These are phyloP conservation scores for Rhypophila decipiens DNA, from an alignment of 495 filamentous ascomycete species.

Conservation along the genomic window DNA sequence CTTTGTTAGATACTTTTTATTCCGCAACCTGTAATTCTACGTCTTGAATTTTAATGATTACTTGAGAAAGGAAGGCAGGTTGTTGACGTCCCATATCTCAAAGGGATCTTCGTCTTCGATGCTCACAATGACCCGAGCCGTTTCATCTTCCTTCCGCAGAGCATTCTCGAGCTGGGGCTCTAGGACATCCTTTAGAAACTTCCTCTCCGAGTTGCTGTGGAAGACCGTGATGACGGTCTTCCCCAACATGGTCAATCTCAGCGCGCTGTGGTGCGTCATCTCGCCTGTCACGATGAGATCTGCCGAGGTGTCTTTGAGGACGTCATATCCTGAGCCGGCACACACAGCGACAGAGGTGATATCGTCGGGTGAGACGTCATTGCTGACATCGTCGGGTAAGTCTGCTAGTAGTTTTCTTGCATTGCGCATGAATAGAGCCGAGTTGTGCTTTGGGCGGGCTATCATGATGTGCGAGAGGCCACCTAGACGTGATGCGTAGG, in stretches of 20 bases:
- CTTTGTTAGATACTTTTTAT: no score
- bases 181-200: slow-evolving; percentile 68
- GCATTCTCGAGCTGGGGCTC: slow-evolving; percentile 52
- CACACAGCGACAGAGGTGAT: slow-evolving; percentile 54
- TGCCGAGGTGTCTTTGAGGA: slow-evolving; percentile 61
- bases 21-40: no score
- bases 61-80: slow-evolving; percentile 10
- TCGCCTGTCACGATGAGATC: slow-evolving; percentile 90
- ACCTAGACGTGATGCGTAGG: slow-evolving; percentile 29
- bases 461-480: slow-evolving; percentile 35
- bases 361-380: slow-evolving; percentile 4
- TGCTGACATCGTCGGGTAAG: neutral
- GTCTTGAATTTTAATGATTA: no score
- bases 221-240: slow-evolving; percentile 76
- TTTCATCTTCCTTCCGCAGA: slow-evolving; percentile 44
- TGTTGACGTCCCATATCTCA: slow-evolving; percentile 37
- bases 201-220: slow-evolving; percentile 86
- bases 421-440: no score
- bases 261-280: slow-evolving; percentile 84
- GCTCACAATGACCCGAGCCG: slow-evolving; percentile 64
- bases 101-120: slow-evolving; percentile 68
- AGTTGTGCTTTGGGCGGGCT: slow-evolving; percentile 24
- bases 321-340: slow-evolving; percentile 72
- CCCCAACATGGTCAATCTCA: slow-evolving; percentile 83
- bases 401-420: no score